These are phyloP conservation scores for Aspergillus ustus DNA, from an alignment of 2,329 filamentous ascomycete genomes.

Conservation along the genomic window DNA sequence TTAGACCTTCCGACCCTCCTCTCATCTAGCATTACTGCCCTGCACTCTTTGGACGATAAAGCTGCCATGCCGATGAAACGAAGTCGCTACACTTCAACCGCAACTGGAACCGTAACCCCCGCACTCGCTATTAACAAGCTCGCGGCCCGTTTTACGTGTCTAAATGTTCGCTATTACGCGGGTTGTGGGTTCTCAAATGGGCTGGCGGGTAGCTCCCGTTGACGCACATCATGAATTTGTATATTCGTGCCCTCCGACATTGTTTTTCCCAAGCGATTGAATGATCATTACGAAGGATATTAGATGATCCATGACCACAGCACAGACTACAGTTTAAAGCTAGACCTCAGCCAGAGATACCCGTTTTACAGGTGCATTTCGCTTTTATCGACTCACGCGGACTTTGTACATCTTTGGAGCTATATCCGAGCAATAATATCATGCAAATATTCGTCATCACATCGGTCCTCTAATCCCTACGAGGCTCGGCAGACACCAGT, in stretches of 20 bases:
- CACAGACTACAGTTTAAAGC: not conserved
- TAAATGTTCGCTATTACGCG: not conserved
- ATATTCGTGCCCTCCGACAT: not conserved
- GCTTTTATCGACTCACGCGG: not conserved
- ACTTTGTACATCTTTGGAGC: not conserved
- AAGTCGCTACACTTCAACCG: not conserved
- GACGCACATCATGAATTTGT: not conserved
- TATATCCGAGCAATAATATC: not conserved
- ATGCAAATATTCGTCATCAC: slow-evolving; percentile 2
- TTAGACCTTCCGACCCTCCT: not conserved
- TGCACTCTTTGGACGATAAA: not conserved
- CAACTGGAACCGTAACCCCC: not conserved
- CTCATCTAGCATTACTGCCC: not conserved
- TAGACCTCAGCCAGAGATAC: slow-evolving; percentile 1
- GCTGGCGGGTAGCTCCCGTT: not conserved
- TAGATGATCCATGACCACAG: not conserved
- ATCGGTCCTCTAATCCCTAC: too few relatives aligned
- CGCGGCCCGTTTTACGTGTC: not conserved
- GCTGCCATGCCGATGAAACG: not conserved
- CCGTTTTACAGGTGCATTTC: not conserved
- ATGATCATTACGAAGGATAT: not conserved
- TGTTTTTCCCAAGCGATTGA: not conserved
- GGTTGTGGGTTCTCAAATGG: not conserved
- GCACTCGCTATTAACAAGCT: not conserved
- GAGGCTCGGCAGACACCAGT: not conserved